Evolutionary conservation across 2,329 filamentous ascomycete genomes (phyloP).

Genomic region (Aspergillus sojae): DNA sequence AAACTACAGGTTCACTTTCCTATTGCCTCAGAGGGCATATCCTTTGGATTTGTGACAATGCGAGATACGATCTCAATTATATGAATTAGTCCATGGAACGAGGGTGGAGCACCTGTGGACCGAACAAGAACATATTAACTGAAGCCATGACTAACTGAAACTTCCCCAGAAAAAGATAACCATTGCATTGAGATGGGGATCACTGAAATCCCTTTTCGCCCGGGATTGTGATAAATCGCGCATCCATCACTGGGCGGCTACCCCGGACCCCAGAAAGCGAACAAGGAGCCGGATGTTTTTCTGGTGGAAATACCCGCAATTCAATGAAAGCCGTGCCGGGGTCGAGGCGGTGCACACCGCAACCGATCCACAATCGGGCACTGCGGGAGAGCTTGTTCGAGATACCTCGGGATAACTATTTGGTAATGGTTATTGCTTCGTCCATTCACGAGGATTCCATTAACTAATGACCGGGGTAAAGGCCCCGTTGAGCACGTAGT

Average conservation of each 20-base stretch:
- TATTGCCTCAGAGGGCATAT: neutral
- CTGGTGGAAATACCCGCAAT: neutral
- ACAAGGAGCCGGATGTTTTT: neutral
- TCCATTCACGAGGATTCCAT: constrained; percentile 1
- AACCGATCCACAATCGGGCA: neutral
- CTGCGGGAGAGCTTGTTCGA: neutral
- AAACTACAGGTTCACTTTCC: neutral
- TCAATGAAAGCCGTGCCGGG: neutral
- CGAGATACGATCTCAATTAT: neutral
- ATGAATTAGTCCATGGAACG: neutral
- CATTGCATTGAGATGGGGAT: neutral
- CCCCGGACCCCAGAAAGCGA: constrained; percentile 2
- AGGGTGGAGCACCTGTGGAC: neutral
- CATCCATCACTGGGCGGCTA: neutral
- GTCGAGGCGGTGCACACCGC: neutral
- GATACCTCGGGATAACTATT: neutral
- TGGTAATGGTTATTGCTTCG: neutral
- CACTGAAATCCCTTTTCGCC: neutral
- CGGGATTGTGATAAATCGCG: constrained; percentile 5
- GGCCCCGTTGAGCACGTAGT: neutral
- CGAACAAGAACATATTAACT: neutral
- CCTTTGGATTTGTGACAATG: neutral
- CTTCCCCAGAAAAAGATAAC: neutral
- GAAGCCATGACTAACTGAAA: constrained; percentile 9
- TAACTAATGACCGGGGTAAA: neutral